phyloP scores from a whole-genome alignment of 441 rosid species.

The Pelargonium citronellum region DNA sequence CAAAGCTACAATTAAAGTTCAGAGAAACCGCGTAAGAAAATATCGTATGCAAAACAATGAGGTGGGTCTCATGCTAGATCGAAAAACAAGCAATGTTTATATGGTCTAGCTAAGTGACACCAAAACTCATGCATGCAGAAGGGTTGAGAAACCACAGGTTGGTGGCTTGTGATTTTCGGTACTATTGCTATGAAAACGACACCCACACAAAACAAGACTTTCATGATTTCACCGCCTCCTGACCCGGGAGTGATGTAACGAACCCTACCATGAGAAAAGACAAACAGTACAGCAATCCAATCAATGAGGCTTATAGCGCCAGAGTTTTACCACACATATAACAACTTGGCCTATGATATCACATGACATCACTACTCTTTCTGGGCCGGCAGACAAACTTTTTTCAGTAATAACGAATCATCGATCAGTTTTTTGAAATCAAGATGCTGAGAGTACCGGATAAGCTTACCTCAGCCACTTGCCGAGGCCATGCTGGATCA shows the following conservation, averaged over 20 bases:
- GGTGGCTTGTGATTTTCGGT: not conserved
- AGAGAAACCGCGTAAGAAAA: too few relatives aligned
- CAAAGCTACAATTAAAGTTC: too few relatives aligned
- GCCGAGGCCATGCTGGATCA: slow-evolving; percentile 27
- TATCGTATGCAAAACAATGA: too few relatives aligned
- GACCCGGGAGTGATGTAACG: not conserved
- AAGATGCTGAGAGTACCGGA: slow-evolving; percentile 21
- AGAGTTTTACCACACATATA: slow-evolving; percentile 12
- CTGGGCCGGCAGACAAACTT: slow-evolving; percentile 27
- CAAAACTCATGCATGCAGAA: not conserved
- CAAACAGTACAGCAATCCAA: not conserved
- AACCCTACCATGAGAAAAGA: not conserved
- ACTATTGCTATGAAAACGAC: not conserved
- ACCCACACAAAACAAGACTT: not conserved
- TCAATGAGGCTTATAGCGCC: not conserved
- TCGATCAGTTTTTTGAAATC: slow-evolving; percentile 16
- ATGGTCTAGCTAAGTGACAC: too few relatives aligned
- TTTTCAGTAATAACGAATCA: slow-evolving; percentile 21
- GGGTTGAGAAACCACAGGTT: not conserved
- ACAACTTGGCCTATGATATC: slow-evolving; percentile 21
- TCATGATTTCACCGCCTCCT: not conserved
- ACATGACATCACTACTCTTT: slow-evolving; percentile 30
- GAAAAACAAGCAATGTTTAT: too few relatives aligned
- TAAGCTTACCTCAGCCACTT: slow-evolving; percentile 34
- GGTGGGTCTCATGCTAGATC: too few relatives aligned